Percentiles rank a stretch among this genome's conserved stretches.
Conservation (phyloP, 2,329 filamentous ascomycete species). For the Cytospora piceae region DNA sequence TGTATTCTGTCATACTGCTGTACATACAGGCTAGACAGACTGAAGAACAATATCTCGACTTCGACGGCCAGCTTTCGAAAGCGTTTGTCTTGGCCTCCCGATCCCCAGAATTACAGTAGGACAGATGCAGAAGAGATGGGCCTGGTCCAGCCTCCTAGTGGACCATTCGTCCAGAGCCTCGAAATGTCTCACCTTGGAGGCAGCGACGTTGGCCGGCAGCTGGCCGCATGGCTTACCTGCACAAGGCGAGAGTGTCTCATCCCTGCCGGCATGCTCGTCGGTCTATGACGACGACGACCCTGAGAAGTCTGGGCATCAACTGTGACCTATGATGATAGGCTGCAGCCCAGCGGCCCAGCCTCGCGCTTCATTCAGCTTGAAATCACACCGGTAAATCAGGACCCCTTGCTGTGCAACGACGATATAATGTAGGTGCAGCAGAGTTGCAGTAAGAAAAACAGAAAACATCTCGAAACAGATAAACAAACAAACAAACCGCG, state of each 20-base stretch:
- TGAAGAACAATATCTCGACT: not conserved
- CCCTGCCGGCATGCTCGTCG: not conserved
- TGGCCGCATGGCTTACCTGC: not conserved
- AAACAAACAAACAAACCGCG: slow-evolving; percentile 2
- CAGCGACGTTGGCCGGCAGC: not conserved
- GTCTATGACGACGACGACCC: not conserved
- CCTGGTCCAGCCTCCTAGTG: not conserved
- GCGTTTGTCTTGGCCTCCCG: not conserved
- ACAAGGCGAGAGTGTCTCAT: not conserved
- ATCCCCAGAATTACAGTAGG: slow-evolving; percentile 6
- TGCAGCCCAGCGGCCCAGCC: slow-evolving; percentile 1
- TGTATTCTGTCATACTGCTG: slow-evolving; percentile 8
- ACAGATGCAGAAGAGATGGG: not conserved
- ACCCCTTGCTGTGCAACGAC: not conserved
- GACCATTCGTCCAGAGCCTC: not conserved
- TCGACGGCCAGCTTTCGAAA: not conserved
- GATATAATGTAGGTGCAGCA: not conserved
- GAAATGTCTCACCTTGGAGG: not conserved
- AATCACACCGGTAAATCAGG: not conserved
- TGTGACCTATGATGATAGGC: not conserved
- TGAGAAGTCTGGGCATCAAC: not conserved
- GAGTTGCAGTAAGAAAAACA: not conserved
- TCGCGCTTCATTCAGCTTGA: slow-evolving; percentile 2
- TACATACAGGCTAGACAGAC: slow-evolving; percentile 8
- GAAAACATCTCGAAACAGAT: slow-evolving; percentile 7